phyloP scores from a whole-genome alignment of 2,329 filamentous ascomycete species.

The Cylindrodendrum hubeiense region DNA sequence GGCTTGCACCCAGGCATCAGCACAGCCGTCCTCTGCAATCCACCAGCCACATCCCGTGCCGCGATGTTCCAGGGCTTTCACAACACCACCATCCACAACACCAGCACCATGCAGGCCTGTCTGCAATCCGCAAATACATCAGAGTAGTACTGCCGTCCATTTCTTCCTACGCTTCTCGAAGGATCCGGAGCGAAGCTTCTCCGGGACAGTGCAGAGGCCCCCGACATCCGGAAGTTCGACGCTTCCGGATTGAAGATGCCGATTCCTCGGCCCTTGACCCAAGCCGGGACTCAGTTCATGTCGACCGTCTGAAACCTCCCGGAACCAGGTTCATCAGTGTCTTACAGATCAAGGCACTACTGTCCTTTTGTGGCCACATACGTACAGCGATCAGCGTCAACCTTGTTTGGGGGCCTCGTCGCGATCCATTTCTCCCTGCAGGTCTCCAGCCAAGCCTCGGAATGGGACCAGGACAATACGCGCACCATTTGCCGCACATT shows the following conservation, averaged over 20 bases:
- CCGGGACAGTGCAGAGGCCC: not conserved
- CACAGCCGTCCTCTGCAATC: not conserved
- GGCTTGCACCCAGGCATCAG: not conserved
- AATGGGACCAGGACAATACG: conserved; percentile 4
- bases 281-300: not conserved
- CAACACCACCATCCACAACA: not conserved
- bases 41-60: not conserved
- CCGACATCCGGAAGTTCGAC: not conserved
- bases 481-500: conserved; percentile 5
- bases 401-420: conserved; percentile 8
- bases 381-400: conserved; percentile 5
- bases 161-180: not conserved
- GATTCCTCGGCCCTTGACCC: not conserved
- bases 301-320: conserved; percentile 2
- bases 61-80: not conserved
- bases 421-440: conserved; percentile 7
- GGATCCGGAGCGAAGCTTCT: not conserved
- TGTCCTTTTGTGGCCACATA: conserved; percentile 5
- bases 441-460: not conserved
- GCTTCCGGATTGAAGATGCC: not conserved
- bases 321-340: not conserved
- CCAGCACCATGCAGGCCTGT: not conserved
- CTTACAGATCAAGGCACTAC: not conserved
- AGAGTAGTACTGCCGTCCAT: not conserved
- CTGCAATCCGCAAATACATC: not conserved